These are phyloP conservation scores for Aspergillus ellipticus DNA, from an alignment of 495 filamentous ascomycete genomes.

Conservation along the genomic window DNA sequence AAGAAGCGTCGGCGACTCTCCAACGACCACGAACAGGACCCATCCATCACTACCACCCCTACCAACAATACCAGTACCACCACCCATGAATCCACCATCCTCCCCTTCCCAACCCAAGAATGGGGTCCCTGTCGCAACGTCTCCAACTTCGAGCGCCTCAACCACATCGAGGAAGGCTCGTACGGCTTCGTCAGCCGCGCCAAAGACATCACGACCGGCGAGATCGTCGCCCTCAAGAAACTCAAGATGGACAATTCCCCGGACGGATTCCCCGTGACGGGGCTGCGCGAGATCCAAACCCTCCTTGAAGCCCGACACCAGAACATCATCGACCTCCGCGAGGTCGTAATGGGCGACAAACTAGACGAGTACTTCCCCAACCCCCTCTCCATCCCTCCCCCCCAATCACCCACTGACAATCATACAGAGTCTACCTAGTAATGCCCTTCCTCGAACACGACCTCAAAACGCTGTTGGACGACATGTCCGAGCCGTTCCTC, in stretches of 20 bases:
- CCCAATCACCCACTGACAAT: not conserved
- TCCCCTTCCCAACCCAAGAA: constrained; percentile 65
- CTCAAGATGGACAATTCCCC: constrained; percentile 84
- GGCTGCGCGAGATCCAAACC: constrained; percentile 81
- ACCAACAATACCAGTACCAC: constrained; percentile 32
- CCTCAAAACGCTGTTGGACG: constrained; percentile 87
- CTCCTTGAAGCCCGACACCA: constrained; percentile 60
- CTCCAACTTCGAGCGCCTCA: constrained; percentile 85
- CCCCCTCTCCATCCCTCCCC: not conserved
- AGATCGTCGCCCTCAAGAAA: constrained; percentile 90
- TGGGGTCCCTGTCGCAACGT: constrained; percentile 79
- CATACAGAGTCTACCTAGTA: constrained; percentile 81
- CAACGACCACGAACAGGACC: constrained; percentile 28
- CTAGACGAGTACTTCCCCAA: constrained; percentile 63
- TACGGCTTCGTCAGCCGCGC: constrained; percentile 94
- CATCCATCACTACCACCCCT: constrained; percentile 13
- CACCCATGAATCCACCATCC: constrained; percentile 39
- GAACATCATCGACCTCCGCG: constrained; percentile 75
- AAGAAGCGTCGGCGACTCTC: constrained; percentile 47
- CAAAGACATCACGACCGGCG: constrained; percentile 71
- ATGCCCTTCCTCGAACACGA: constrained; percentile 99
- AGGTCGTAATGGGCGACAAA: constrained; percentile 81
- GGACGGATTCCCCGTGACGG: constrained; percentile 89
- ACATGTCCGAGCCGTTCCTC: constrained; percentile 92
- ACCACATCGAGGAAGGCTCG: constrained; percentile 95